Conservation (phyloP, 2,329 filamentous ascomycete species). For the Emericellopsis atlantica region DNA sequence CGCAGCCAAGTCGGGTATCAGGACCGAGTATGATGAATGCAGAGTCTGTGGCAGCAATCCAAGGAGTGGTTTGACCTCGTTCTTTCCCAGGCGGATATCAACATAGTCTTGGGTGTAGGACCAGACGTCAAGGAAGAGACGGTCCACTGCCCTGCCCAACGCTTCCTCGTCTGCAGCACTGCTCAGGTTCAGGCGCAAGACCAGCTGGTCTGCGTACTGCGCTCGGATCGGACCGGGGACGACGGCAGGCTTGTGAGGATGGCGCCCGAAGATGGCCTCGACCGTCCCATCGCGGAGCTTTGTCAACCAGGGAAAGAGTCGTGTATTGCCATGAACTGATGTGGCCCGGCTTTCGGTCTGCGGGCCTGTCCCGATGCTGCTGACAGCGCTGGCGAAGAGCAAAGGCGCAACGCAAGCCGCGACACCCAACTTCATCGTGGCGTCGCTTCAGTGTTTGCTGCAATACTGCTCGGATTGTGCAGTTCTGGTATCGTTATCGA, state of each 20-base stretch:
- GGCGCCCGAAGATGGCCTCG: conserved; percentile 35
- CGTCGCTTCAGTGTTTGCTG: neutral
- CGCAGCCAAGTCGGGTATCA: conserved; percentile 71
- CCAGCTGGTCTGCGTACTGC: conserved; percentile 68
- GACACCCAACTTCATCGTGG: conserved; percentile 11
- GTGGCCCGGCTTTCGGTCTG: too few species aligned
- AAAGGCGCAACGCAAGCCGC: conserved; percentile 7
- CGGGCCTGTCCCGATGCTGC: neutral
- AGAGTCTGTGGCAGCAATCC: conserved; percentile 66
- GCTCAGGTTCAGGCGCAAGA: conserved; percentile 75
- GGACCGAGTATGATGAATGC: conserved; percentile 54
- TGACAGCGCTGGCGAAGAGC: neutral
- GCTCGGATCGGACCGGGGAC: conserved; percentile 19
- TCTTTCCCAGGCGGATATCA: conserved; percentile 67
- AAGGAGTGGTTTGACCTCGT: conserved; percentile 67
- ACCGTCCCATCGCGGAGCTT: conserved; percentile 37
- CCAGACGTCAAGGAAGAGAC: conserved; percentile 84
- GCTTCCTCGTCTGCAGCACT: conserved; percentile 55
- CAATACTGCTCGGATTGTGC: too few species aligned
- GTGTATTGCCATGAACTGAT: too few species aligned
- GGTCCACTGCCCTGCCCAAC: conserved; percentile 59
- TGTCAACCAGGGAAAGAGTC: conserved; percentile 31
- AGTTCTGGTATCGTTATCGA: too few species aligned
- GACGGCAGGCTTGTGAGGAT: conserved; percentile 17
- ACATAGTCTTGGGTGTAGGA: conserved; percentile 70